Percentiles rank a stretch among this genome's conserved stretches.
Evolutionary conservation across 768 basidiomycete species (phyloP).

Genomic region (Lenzites betulinus): DNA sequence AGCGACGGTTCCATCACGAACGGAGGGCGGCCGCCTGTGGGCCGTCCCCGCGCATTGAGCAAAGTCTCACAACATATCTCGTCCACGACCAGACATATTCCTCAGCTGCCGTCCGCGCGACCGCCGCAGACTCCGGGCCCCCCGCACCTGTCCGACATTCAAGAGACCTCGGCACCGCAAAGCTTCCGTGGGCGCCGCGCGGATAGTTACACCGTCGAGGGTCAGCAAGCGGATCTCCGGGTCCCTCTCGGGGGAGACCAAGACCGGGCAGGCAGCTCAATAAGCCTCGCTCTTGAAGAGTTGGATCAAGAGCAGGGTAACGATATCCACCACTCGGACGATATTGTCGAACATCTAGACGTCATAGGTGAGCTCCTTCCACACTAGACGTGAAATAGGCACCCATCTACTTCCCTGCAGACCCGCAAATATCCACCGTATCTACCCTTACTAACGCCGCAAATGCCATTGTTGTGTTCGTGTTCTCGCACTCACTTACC

Average conservation of each 20-base stretch:
- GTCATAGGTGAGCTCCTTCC: conserved; percentile 56
- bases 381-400: neutral
- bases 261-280: conserved; percentile 50
- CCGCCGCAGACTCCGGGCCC: neutral
- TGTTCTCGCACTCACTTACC: neutral
- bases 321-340: conserved; percentile 61
- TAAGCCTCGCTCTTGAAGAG: conserved; percentile 30
- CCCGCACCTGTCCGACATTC: neutral
- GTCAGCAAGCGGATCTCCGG: conserved; percentile 43
- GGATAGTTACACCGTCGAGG: conserved; percentile 40
- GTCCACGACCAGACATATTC: conserved; percentile 7
- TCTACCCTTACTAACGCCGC: conserved; percentile 78
- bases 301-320: conserved; percentile 10
- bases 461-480: conserved; percentile 73
- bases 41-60: conserved; percentile 22
- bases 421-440: conserved; percentile 74
- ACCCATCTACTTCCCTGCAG: conserved; percentile 35
- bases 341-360: conserved; percentile 83
- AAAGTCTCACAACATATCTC: conserved; percentile 30
- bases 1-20: conserved; percentile 1
- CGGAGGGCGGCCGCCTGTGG: conserved; percentile 1
- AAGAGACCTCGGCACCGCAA: conserved; percentile 3
- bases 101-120: neutral
- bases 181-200: neutral
- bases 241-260: conserved; percentile 37